These are phyloP conservation scores for Collybia sp. DNA, from an alignment of 768 basidiomycete species.

Conservation along the genomic window DNA sequence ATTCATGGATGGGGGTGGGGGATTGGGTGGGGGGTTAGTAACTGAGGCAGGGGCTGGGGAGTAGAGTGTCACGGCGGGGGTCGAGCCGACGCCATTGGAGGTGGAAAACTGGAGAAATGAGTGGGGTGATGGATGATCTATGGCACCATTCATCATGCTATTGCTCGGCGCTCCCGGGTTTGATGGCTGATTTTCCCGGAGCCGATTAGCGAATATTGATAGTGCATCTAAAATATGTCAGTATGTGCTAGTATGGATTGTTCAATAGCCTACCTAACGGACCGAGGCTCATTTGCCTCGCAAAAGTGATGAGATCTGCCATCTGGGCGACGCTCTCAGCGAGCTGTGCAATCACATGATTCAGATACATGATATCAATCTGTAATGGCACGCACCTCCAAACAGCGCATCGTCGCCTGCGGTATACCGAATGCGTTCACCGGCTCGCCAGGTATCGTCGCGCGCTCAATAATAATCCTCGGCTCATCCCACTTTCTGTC, in stretches of 20 bases:
- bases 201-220: conserved; percentile 31
- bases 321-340: conserved; percentile 81
- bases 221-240: conserved; percentile 29
- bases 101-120: conserved; percentile 11
- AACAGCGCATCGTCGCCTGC: conserved; percentile 84
- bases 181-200: conserved; percentile 30
- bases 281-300: conserved; percentile 48
- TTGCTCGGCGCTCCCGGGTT: conserved; percentile 11
- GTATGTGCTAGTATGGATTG: not conserved
- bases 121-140: conserved; percentile 7
- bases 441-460: conserved; percentile 73
- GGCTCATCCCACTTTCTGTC: conserved; percentile 68
- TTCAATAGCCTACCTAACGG: conserved; percentile 54
- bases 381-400: conserved; percentile 50
- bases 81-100: conserved; percentile 14
- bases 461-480: conserved; percentile 51
- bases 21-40: conserved; percentile 32
- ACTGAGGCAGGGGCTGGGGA: conserved; percentile 43
- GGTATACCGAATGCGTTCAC: conserved; percentile 88
- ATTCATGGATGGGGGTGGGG: conserved; percentile 24
- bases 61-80: conserved; percentile 42
- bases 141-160: conserved; percentile 6
- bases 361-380: not conserved
- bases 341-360: conserved; percentile 35
- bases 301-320: conserved; percentile 70